Percentiles rank a stretch among this genome's conserved stretches.
phyloP scores from a whole-genome alignment of 306 rosid species.

The Abrus pulchellus region DNA sequence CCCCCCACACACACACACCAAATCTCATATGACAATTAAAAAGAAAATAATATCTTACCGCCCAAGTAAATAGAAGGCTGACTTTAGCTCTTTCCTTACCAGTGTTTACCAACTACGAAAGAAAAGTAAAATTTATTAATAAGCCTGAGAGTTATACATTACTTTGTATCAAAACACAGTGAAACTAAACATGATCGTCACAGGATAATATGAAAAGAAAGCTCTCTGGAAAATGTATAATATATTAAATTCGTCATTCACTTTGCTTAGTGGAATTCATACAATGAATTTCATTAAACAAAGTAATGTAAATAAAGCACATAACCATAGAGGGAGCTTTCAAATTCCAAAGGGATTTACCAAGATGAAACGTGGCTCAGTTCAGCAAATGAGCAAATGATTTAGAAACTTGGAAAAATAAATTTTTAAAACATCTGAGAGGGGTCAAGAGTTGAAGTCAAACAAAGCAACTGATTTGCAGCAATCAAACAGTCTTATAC shows the following conservation, averaged over 20 bases:
- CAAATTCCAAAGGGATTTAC: constrained; percentile 28
- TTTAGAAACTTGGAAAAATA: not conserved
- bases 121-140: constrained; percentile 41
- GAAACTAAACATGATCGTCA: constrained; percentile 27
- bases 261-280: not conserved
- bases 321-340: constrained; percentile 20
- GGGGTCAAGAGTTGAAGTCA: constrained; percentile 10
- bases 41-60: constrained; percentile 68
- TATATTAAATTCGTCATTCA: not conserved
- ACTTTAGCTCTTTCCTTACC: constrained; percentile 99
- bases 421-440: constrained; percentile 1
- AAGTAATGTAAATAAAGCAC: not conserved
- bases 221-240: constrained; percentile 3
- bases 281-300: constrained; percentile 7
- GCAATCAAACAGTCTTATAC: constrained; percentile 20
- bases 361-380: not conserved
- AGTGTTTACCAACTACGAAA: constrained; percentile 88
- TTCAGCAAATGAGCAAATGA: constrained; percentile 26
- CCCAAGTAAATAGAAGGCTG: constrained; percentile 97
- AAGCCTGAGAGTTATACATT: constrained; percentile 25
- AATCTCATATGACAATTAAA: constrained; percentile 26
- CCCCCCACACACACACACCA: no score
- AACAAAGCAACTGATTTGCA: constrained; percentile 16
- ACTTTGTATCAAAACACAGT: constrained; percentile 20
- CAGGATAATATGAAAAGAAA: constrained; percentile 24